Conservation (phyloP, 2,329 filamentous ascomycete species). For the Leptographium wingfieldii region DNA sequence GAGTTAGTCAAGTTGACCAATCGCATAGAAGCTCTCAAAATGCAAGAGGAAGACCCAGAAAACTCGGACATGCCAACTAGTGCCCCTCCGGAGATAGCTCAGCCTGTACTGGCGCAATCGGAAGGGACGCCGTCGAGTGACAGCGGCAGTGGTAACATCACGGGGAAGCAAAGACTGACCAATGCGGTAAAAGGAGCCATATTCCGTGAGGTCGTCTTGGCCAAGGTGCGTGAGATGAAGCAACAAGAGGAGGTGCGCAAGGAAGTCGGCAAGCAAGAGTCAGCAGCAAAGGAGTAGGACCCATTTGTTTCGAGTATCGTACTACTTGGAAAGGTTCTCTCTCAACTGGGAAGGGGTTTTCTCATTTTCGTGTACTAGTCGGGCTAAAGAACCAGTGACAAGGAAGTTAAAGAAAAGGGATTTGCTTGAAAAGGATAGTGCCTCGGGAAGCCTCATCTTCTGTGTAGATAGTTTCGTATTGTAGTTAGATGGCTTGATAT, state of each 20-base stretch:
- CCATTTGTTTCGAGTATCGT: background rate
- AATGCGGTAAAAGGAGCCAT: constrained; percentile 54
- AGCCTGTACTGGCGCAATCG: background rate
- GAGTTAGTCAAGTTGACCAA: constrained; percentile 93
- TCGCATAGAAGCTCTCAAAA: constrained; percentile 86
- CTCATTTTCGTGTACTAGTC: background rate
- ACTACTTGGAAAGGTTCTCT: background rate
- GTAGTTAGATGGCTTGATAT: background rate
- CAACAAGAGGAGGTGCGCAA: constrained; percentile 66
- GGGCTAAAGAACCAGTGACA: background rate
- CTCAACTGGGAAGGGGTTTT: background rate
- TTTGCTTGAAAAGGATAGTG: background rate
- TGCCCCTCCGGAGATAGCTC: background rate
- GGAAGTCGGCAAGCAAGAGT: constrained; percentile 39
- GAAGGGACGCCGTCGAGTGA: constrained; percentile 7
- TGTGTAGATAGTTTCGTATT: background rate
- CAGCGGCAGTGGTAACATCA: constrained; percentile 19
- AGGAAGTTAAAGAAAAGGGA: background rate
- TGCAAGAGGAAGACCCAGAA: constrained; percentile 75
- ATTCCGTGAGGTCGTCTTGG: constrained; percentile 87
- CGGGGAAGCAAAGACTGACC: constrained; percentile 27
- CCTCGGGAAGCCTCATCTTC: no score
- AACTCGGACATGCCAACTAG: constrained; percentile 48
- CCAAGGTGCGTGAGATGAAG: constrained; percentile 88
- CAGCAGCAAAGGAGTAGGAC: background rate